Evolutionary conservation across 768 basidiomycete species (phyloP).

Genomic region (Boletales sp.): DNA sequence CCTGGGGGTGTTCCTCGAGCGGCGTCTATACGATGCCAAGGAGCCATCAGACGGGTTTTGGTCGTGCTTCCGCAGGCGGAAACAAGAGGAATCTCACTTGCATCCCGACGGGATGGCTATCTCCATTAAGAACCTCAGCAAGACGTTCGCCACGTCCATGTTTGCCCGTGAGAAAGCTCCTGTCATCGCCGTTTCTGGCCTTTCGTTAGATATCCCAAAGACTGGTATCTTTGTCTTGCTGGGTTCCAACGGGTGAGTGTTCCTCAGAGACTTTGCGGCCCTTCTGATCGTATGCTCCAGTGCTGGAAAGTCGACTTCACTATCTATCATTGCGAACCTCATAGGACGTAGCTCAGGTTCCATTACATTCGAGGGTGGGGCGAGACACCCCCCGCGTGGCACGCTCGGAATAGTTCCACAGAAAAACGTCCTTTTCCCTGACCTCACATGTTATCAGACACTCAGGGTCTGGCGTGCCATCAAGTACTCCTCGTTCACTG

Average conservation of each 20-base stretch:
- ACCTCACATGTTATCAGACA: slow-evolving; percentile 71
- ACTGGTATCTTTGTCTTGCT: slow-evolving; percentile 74
- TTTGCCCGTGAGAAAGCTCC: slow-evolving; percentile 44
- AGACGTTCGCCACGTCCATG: slow-evolving; percentile 51
- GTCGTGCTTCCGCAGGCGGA: slow-evolving; percentile 19
- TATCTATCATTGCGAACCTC: slow-evolving; percentile 66
- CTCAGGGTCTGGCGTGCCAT: slow-evolving; percentile 69
- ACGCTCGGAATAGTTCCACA: slow-evolving; percentile 79
- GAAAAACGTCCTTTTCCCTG: slow-evolving; percentile 79
- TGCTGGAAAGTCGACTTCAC: slow-evolving; percentile 72
- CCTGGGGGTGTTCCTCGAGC: slow-evolving; percentile 57
- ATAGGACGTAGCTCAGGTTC: slow-evolving; percentile 57
- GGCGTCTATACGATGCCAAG: slow-evolving; percentile 56
- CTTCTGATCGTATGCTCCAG: slow-evolving; percentile 32
- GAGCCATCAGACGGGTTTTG: slow-evolving; percentile 31
- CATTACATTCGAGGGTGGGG: slow-evolving; percentile 53
- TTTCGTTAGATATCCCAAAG: slow-evolving; percentile 67
- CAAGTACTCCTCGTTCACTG: slow-evolving; percentile 49
- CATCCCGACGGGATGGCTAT: slow-evolving; percentile 49
- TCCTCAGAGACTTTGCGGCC: background rate
- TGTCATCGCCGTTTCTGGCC: slow-evolving; percentile 62
- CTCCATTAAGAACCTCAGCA: slow-evolving; percentile 56
- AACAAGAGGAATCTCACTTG: slow-evolving; percentile 9
- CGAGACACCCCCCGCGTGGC: slow-evolving; percentile 53
- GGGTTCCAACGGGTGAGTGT: slow-evolving; percentile 60